Conservation (phyloP, 2,329 filamentous ascomycete species). For the Trichoderma guizhouense region DNA sequence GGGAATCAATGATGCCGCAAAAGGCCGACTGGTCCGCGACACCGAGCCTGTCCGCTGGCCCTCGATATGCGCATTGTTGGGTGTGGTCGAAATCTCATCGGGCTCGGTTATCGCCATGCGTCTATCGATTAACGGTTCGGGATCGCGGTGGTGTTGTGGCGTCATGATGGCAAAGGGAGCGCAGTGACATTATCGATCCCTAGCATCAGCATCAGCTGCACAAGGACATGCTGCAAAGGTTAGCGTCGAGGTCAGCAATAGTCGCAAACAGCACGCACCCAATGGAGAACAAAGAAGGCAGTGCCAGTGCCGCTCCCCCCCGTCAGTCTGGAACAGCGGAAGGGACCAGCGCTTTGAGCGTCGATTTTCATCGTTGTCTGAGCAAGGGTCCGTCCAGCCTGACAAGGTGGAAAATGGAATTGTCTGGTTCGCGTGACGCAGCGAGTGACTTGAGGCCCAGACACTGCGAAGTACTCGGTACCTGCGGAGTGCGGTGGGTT, state of each 20-base stretch:
- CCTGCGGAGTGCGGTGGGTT: neutral
- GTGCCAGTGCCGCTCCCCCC: neutral
- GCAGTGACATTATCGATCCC: neutral
- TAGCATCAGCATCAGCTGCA: neutral
- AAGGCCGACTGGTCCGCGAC: neutral
- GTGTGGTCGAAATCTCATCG: neutral
- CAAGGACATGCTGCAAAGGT: neutral
- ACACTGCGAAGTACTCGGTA: neutral
- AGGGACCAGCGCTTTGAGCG: neutral
- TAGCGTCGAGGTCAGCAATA: neutral
- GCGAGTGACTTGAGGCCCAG: neutral
- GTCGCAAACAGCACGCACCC: neutral
- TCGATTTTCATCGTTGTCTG: conserved; percentile 6
- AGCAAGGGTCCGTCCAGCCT: neutral
- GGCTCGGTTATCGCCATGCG: neutral
- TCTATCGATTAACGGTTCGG: neutral
- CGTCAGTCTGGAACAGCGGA: neutral
- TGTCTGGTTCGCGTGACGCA: neutral
- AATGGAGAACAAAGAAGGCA: neutral
- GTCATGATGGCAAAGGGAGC: neutral
- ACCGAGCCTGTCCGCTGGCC: neutral
- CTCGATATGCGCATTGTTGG: neutral
- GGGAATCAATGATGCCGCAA: neutral
- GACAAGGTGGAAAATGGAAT: neutral
- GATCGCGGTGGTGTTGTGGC: neutral